These are phyloP conservation scores for Phaeosphaeriaceae sp. DNA, from an alignment of 2,329 filamentous ascomycete species.

Conservation along the genomic window DNA sequence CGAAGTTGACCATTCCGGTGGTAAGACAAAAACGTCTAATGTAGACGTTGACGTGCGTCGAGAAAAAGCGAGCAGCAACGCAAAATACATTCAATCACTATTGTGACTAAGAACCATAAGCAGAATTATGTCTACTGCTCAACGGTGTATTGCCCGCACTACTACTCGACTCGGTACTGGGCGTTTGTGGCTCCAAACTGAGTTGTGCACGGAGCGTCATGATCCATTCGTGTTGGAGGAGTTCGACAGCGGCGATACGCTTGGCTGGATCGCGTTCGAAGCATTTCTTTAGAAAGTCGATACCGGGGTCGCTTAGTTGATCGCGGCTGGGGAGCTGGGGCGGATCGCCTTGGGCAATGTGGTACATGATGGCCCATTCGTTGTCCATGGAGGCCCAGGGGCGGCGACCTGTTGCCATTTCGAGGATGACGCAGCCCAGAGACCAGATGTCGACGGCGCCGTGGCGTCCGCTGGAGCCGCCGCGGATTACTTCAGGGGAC, in stretches of 20 bases:
- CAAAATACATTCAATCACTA: too few relatives aligned
- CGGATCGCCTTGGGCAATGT: conserved; percentile 95
- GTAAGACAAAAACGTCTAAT: too few relatives aligned
- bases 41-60: too few relatives aligned
- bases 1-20: too few relatives aligned
- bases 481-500: conserved; percentile 98
- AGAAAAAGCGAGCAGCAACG: too few relatives aligned
- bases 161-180: conserved; percentile 40
- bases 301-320: conserved; percentile 81
- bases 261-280: conserved; percentile 83
- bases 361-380: conserved; percentile 99
- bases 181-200: conserved; percentile 55
- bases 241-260: conserved; percentile 81
- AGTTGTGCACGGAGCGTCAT: conserved; percentile 55
- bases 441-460: conserved; percentile 96
- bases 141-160: conserved; percentile 17
- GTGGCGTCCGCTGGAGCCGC: conserved; percentile 72
- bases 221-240: conserved; percentile 94
- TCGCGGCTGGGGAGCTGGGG: conserved; percentile 82
- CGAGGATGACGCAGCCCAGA: conserved; percentile 91
- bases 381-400: conserved; percentile 98
- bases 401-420: conserved; percentile 94
- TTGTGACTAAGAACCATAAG: conserved; percentile 28
- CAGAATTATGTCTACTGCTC: conserved; percentile 46
- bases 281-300: conserved; percentile 87